Base-by-base conservation (phyloP, 2,329 filamentous ascomycete species). In the Colletotrichum sp. region DNA sequence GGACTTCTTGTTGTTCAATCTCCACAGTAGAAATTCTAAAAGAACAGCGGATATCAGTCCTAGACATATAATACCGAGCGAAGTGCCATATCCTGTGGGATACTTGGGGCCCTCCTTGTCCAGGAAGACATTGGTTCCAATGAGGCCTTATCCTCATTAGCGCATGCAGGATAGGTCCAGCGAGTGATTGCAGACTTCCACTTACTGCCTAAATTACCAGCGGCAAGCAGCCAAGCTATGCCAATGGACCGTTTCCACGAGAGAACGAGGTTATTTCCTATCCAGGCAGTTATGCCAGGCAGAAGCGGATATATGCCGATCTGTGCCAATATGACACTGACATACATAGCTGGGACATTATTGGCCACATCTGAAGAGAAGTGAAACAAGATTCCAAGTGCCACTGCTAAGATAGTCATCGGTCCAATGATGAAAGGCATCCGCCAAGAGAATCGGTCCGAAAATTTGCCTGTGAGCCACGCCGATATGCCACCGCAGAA, bases 111-210 rank as follows among this genome's bases (percentile, higher is more conserved):
- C 81, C 66, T 85, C 79, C n/a, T 74, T 79, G 9, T 80, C 78
- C 8, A 85, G 76, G 72, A 85, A 87, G 68, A 87, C 83, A 75
- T 86, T 85, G 18, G 80, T 81, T 56, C 83, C 83, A n/a, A 86
- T 78, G 30, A 84, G 81, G 56, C 83, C 89, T 71, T 13, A n/a
- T n/a, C 48, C 18, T n/a, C 22, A 16, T 68, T 36, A 60, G 56
- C 8, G n/a, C 18, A 16, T 56, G 7, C 30, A 56, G 30, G 5
- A 27, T 36, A 4, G 16, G 18, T 8, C 27, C 56, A n/a, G 39
- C 27, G 39, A 36, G 30, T 30, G 16, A 15, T 32, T 22, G 18
- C 30, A 1, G 25, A 55, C 25, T 25, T 36, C 4, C 16, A 64
- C 67, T 15, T 70, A 70, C 67, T 70, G 1, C 72, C 72, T 1